A percentile compares a stretch with the other conserved stretches of the same genome.
phyloP scores from a whole-genome alignment of 2,329 filamentous ascomycete genomes.

The Chaetomium sp. region DNA sequence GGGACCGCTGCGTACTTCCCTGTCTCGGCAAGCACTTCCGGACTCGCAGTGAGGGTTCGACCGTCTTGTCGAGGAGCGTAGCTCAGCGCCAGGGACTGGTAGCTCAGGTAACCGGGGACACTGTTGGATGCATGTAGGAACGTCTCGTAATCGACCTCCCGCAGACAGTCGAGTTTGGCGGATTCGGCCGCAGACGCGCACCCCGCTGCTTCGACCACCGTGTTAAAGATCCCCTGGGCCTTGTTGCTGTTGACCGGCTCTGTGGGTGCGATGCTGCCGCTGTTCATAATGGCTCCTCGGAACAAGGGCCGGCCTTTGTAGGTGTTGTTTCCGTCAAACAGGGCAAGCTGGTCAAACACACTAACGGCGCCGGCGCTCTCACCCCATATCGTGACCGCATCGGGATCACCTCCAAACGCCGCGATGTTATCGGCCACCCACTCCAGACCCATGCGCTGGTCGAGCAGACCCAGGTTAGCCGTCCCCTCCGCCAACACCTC shows the following conservation, averaged over 20 bases:
- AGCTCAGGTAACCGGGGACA: slow-evolving; percentile 68
- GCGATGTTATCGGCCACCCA: slow-evolving; percentile 80
- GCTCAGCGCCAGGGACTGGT: slow-evolving; percentile 68
- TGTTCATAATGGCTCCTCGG: slow-evolving; percentile 77
- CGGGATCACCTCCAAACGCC: slow-evolving; percentile 75
- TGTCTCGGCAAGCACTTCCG: slow-evolving; percentile 56
- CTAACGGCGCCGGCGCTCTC: slow-evolving; percentile 73
- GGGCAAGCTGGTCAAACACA: slow-evolving; percentile 72
- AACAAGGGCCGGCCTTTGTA: slow-evolving; percentile 78
- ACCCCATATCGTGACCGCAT: slow-evolving; percentile 78
- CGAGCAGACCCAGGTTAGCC: slow-evolving; percentile 70
- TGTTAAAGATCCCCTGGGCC: slow-evolving; percentile 65
- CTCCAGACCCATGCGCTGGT: slow-evolving; percentile 71
- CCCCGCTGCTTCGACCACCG: slow-evolving; percentile 61
- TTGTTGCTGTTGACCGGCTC: slow-evolving; percentile 66
- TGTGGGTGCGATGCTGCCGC: slow-evolving; percentile 63
- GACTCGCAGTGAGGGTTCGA: slow-evolving; percentile 60
- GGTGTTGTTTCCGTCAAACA: slow-evolving; percentile 71
- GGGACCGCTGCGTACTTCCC: slow-evolving; percentile 55
- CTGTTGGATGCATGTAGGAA: slow-evolving; percentile 69
- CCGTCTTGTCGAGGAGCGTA: slow-evolving; percentile 77
- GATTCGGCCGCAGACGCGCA: slow-evolving; percentile 52
- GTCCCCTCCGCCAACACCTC: slow-evolving; percentile 69
- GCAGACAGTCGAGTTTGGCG: slow-evolving; percentile 68
- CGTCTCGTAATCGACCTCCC: slow-evolving; percentile 58